A percentile compares a stretch with the other conserved stretches of the same genome.
Evolutionary conservation across 345 rosid species (phyloP).

Genomic region (Raphanus sativus): DNA sequence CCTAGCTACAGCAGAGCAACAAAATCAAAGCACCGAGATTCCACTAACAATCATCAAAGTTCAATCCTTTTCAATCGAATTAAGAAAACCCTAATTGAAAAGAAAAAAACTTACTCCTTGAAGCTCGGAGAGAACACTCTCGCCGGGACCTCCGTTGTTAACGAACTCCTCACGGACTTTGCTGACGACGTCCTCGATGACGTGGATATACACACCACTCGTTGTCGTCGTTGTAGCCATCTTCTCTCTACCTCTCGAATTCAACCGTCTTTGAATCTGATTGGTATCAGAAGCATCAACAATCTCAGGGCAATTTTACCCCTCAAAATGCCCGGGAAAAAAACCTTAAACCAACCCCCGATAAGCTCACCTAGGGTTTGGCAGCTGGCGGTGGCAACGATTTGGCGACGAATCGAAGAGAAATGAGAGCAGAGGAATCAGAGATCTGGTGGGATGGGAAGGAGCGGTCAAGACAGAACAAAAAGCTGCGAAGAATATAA

Average conservation of each 20-base stretch:
- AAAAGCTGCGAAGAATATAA: constrained; percentile 81
- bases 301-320: background rate
- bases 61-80: background rate
- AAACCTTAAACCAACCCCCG: background rate
- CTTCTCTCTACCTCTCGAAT: background rate
- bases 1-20: constrained; percentile 41
- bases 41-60: background rate
- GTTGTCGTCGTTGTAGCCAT: constrained; percentile 72
- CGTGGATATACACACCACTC: constrained; percentile 80
- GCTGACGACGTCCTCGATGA: constrained; percentile 86
- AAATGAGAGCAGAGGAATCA: constrained; percentile 3
- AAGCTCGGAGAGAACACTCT: constrained; percentile 76
- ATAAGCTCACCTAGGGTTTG: constrained; percentile 32
- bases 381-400: constrained; percentile 19
- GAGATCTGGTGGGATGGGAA: constrained; percentile 11
- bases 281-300: constrained; percentile 3
- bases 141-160: constrained; percentile 82
- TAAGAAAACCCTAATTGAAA: background rate
- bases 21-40: too few relatives aligned
- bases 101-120: constrained; percentile 66
- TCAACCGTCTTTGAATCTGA: constrained; percentile 16
- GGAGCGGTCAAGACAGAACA: constrained; percentile 53
- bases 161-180: constrained; percentile 92
- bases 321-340: too few relatives aligned
- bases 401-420: constrained; percentile 30